These are phyloP conservation scores for Leishmania tarentolae DNA, from an alignment of 208 protist genomes.

Conservation along the genomic window DNA sequence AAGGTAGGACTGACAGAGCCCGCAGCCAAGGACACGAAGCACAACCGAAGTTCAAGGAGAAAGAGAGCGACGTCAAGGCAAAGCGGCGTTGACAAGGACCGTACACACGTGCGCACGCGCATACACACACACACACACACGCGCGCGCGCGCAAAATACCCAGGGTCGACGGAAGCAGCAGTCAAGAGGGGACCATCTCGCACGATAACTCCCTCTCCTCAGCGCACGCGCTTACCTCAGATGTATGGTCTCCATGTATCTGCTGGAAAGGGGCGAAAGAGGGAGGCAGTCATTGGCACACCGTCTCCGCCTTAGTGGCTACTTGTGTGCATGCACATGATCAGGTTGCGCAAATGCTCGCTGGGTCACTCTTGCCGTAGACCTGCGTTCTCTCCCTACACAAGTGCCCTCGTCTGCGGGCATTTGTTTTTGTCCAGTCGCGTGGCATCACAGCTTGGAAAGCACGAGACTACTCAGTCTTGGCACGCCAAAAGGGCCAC, in stretches of 20 bases:
- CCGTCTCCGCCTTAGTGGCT: not conserved
- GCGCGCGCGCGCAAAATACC: too few relatives aligned
- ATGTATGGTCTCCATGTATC: not conserved
- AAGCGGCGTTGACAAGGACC: not conserved
- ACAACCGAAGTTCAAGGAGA: not conserved
- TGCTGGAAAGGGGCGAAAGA: not conserved
- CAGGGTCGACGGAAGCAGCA: not conserved
- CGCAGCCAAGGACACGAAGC: conserved; percentile 3
- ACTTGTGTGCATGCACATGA: not conserved
- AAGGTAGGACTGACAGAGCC: conserved; percentile 1
- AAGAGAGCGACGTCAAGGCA: not conserved
- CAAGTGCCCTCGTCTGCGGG: not conserved
- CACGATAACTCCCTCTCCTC: not conserved
- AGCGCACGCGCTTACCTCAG: not conserved
- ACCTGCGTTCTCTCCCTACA: not conserved
- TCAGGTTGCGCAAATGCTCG: not conserved
- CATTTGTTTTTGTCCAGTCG: not conserved
- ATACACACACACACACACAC: not conserved
- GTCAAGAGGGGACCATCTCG: not conserved
- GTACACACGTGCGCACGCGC: not conserved
- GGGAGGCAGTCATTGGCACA: not conserved
- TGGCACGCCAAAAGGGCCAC: not conserved
- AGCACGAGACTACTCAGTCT: not conserved
- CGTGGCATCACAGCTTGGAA: not conserved
- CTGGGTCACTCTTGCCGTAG: not conserved